Percentiles rank a stretch among this genome's conserved stretches.
These are phyloP conservation scores for Venturia aucupariae DNA, from an alignment of 2,329 filamentous ascomycete genomes.

Conservation along the genomic window DNA sequence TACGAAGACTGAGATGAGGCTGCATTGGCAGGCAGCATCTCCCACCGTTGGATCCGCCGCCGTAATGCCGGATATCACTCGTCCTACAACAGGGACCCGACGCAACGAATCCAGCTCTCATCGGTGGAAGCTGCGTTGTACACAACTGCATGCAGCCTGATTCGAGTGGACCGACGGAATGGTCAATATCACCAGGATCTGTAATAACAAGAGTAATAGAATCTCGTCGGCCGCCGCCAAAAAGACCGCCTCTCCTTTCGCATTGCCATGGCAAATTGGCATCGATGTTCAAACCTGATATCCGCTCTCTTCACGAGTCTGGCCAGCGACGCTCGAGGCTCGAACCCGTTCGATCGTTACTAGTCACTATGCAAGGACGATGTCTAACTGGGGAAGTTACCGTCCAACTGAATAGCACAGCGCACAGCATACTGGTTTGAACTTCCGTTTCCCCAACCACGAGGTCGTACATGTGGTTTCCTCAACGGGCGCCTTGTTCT, in stretches of 20 bases:
- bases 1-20: neutral
- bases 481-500: conserved; percentile 1
- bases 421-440: neutral
- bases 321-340: neutral
- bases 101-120: neutral
- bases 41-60: neutral
- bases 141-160: neutral
- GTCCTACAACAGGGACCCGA: neutral
- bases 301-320: neutral
- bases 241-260: neutral
- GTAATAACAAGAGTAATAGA: neutral
- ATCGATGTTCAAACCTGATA: neutral
- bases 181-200: conserved; percentile 1
- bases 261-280: neutral
- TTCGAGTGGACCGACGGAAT: neutral
- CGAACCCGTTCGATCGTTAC: neutral
- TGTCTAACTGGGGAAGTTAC: neutral
- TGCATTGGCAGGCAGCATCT: neutral
- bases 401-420: neutral
- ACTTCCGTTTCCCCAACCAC: neutral
- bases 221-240: neutral
- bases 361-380: neutral
- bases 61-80: neutral
- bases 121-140: neutral
- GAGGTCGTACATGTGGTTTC: neutral